Evolutionary conservation across 345 rosid species (phyloP), one percentile per base, ranked within the genome.

Genomic region (Toxicodendron radicans): DNA sequence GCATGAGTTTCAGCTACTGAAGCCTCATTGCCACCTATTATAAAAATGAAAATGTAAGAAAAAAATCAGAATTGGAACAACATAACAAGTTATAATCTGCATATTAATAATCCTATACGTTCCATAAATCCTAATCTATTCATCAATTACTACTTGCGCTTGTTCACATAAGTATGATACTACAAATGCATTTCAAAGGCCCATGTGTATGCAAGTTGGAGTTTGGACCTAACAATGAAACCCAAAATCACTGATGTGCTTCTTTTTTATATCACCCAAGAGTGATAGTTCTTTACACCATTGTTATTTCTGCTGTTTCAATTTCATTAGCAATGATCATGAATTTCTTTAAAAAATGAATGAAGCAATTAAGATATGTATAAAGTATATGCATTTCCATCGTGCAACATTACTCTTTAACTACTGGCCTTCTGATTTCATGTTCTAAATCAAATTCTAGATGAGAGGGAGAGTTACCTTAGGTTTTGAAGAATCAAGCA

Each of bases 401-500:
- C 17, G 32, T 27, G 13, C 14, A 13, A 17, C 51, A 43, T 27
- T 27, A 45, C 21, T n/a, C 46, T 49, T 67, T 68, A 51, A 51
- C 41, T 20, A 9, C 24, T 49, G 7, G 21, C 58, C 35, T 51
- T 27, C 7, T 16, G 1, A 51, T 48, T 8, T 52, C 21, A 17
- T 49, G 0, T 52, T 10, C 45, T 58, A 27, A 21, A 71, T 24
- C 5, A 45, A 56, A 57, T 23, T 7, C 23, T 21, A 4, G 58
- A 49, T 23, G 24, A 56, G 2, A 17, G 13, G 33, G 7, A 70
- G 66, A 52, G 60, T 62, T 46, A 71, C 67, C 58, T 59, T 13
- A 59, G 18, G 66, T 4, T 45, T 48, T 33, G 54, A 51, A 23
- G 58, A 69, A 38, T 69, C 63, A 54, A 21, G 62, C 51, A 38